A percentile compares a stretch with the other conserved stretches of the same genome.
Evolutionary conservation across 2,329 filamentous ascomycete genomes (phyloP).

Genomic region (Fusarium cyanostomum): DNA sequence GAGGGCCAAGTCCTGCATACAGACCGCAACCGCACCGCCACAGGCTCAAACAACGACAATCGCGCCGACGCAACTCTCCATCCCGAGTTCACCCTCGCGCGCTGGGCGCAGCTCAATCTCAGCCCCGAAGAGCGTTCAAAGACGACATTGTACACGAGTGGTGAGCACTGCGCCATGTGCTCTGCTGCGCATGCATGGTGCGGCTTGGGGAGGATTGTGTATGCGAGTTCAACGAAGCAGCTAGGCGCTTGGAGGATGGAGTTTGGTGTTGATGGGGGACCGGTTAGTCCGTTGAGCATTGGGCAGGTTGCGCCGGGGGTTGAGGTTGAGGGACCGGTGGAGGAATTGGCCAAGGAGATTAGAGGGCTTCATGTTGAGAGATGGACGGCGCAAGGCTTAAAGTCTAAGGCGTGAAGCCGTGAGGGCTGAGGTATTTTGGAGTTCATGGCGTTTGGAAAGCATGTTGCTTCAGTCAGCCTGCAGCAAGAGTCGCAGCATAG

Average conservation of each 20-base stretch:
- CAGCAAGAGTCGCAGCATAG: too few species aligned
- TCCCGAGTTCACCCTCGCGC: constrained; percentile 50
- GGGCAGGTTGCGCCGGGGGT: constrained; percentile 44
- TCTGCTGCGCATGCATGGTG: constrained; percentile 48
- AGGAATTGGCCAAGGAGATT: constrained; percentile 44
- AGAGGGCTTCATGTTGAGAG: constrained; percentile 42
- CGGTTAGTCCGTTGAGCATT: constrained; percentile 43
- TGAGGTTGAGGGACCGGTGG: constrained; percentile 44
- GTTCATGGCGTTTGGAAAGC: too few species aligned
- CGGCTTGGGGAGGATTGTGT: constrained; percentile 50
- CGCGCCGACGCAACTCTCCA: constrained; percentile 48
- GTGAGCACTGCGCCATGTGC: constrained; percentile 53
- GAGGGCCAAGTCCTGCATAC: constrained; percentile 41
- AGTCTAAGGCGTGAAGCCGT: constrained; percentile 9
- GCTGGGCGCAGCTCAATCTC: constrained; percentile 49
- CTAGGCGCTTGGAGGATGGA: constrained; percentile 43
- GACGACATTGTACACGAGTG: constrained; percentile 49
- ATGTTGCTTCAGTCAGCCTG: too few species aligned
- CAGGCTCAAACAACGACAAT: constrained; percentile 39
- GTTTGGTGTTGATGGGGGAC: constrained; percentile 30
- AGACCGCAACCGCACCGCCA: constrained; percentile 49
- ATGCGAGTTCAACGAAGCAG: constrained; percentile 45
- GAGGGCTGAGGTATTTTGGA: too few species aligned
- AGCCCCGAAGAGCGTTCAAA: constrained; percentile 52
- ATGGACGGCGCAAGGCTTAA: constrained; percentile 27